Percentiles rank a stretch among this genome's conserved stretches.
phyloP scores from a whole-genome alignment of 2,329 filamentous ascomycete genomes.

The Colletotrichum coccodes region DNA sequence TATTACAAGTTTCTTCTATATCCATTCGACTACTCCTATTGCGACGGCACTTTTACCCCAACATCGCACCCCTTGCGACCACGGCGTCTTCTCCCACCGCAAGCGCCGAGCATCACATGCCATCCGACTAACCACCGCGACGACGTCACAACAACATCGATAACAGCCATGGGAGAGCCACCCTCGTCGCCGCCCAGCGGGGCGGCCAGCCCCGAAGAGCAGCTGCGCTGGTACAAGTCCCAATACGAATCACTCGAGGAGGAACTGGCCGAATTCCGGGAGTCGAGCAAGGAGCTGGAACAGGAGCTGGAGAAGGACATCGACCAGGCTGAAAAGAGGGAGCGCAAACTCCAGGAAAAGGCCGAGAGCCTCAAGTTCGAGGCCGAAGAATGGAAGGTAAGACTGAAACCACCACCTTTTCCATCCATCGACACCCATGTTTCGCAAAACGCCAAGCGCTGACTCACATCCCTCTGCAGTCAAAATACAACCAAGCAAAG shows the following conservation, averaged over 20 bases:
- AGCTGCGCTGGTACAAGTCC: constrained; percentile 92
- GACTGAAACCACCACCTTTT: neutral
- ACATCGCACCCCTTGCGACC: constrained; percentile 3
- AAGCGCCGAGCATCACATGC: constrained; percentile 25
- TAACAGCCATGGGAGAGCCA: constrained; percentile 62
- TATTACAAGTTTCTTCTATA: constrained; percentile 26
- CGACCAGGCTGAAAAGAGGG: constrained; percentile 92
- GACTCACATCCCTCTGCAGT: constrained; percentile 58
- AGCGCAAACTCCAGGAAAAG: constrained; percentile 86
- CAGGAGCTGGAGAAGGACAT: constrained; percentile 96
- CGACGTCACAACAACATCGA: constrained; percentile 21
- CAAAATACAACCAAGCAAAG: constrained; percentile 97
- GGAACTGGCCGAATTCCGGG: constrained; percentile 92
- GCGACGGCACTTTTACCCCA: constrained; percentile 16
- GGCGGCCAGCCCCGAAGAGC: constrained; percentile 71
- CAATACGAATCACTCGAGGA: constrained; percentile 94
- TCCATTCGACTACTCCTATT: constrained; percentile 19
- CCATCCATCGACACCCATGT: neutral
- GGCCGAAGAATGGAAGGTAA: constrained; percentile 95
- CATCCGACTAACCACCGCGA: neutral
- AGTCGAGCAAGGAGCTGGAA: constrained; percentile 93
- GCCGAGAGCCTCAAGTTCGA: constrained; percentile 87
- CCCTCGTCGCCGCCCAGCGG: constrained; percentile 71
- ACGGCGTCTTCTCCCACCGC: neutral
- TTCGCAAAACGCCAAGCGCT: constrained; percentile 2